Evolutionary conservation across 352 stramenopile species (phyloP).

Genomic region (Globisporangium cystogenes): DNA sequence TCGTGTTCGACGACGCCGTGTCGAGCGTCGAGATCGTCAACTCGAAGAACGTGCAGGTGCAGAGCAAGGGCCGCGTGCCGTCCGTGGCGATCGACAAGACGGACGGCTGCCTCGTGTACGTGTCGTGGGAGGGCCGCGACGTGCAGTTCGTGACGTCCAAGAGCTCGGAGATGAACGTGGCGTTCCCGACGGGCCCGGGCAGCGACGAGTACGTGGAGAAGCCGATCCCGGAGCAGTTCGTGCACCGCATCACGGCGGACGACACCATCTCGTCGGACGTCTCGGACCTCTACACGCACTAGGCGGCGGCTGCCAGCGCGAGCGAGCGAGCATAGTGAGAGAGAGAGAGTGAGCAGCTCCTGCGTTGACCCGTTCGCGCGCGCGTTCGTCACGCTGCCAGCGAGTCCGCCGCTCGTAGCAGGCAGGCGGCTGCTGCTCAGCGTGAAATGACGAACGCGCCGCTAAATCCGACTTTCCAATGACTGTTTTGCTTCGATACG

Average conservation of each 20-base stretch:
- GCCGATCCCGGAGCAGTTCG: constrained; percentile 97
- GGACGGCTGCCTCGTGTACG: constrained; percentile 94
- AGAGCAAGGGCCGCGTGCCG: constrained; percentile 91
- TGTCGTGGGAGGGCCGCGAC: constrained; percentile 90
- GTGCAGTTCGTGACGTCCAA: constrained; percentile 95
- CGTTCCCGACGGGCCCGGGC: constrained; percentile 80
- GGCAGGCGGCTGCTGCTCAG: too few species aligned
- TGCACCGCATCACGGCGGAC: constrained; percentile 89
- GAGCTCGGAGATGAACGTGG: constrained; percentile 96
- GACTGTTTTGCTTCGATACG: too few species aligned
- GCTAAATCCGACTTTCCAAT: too few species aligned
- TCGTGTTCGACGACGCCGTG: constrained; percentile 96
- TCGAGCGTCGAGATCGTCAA: constrained; percentile 98
- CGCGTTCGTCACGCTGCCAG: too few species aligned
- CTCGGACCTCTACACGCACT: constrained; percentile 93
- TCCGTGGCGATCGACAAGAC: constrained; percentile 99
- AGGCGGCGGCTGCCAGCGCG: neutral
- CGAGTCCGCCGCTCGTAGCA: too few species aligned
- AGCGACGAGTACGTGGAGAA: constrained; percentile 93
- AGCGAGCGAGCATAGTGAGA: neutral
- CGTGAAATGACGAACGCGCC: too few species aligned
- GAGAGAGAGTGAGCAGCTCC: too few species aligned
- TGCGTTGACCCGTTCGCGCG: too few species aligned
- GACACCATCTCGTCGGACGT: constrained; percentile 88
- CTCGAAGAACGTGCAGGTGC: constrained; percentile 96